Percentiles rank a stretch among this genome's conserved stretches.
phyloP scores from a whole-genome alignment of 495 filamentous ascomycete genomes.

The Podospora didyma region DNA sequence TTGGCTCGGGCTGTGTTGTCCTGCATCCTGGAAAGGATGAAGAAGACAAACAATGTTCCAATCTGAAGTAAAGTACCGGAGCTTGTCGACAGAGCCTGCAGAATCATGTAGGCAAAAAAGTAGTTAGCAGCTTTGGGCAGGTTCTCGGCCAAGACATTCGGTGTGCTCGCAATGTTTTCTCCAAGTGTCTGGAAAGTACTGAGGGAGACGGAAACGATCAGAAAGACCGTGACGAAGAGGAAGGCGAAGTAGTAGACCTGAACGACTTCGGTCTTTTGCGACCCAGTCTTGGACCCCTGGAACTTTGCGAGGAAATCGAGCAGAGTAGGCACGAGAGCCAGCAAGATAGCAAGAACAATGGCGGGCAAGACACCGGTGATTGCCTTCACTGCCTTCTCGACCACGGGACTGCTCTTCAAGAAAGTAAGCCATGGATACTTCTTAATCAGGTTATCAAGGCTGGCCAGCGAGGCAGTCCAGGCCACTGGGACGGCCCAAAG shows the following conservation, averaged over 20 bases:
- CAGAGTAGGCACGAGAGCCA: constrained; percentile 75
- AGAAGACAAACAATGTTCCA: constrained; percentile 70
- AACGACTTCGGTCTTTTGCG: constrained; percentile 72
- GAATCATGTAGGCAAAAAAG: constrained; percentile 97
- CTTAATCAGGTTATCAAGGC: constrained; percentile 64
- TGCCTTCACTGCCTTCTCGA: constrained; percentile 62
- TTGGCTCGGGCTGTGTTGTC: constrained; percentile 89
- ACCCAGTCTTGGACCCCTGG: constrained; percentile 81
- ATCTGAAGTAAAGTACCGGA: constrained; percentile 90
- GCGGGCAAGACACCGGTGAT: constrained; percentile 87
- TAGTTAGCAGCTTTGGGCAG: constrained; percentile 90
- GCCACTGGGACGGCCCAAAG: constrained; percentile 91
- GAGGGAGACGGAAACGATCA: constrained; percentile 86
- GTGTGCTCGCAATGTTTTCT: constrained; percentile 54
- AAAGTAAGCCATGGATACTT: constrained; percentile 66
- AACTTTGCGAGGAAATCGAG: constrained; percentile 64
- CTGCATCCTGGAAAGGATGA: constrained; percentile 68
- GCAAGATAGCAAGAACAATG: constrained; percentile 69
- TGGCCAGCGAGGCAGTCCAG: constrained; percentile 76
- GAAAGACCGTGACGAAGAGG: constrained; percentile 90
- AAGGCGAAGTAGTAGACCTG: constrained; percentile 94
- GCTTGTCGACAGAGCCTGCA: constrained; percentile 86
- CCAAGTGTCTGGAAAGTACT: constrained; percentile 67
- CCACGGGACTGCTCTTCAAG: constrained; percentile 51
- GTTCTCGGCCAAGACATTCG: constrained; percentile 71